Conservation (phyloP, 2,329 filamentous ascomycete genomes). For the Clonostachys byssicola region DNA sequence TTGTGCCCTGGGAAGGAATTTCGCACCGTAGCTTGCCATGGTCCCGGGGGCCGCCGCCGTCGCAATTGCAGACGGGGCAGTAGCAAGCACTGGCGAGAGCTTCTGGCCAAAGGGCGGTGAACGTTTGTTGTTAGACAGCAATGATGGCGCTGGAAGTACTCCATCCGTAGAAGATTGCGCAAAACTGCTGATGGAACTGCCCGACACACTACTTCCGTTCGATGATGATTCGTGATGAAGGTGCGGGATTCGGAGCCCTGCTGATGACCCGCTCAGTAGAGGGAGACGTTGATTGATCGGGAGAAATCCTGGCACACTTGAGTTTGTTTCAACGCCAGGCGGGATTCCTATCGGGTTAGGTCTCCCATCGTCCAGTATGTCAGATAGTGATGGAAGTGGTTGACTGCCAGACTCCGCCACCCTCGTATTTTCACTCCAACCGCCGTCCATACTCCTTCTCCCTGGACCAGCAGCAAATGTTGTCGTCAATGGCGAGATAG, state of each 20-base stretch:
- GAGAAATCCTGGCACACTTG: conserved; percentile 12
- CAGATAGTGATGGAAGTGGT: conserved; percentile 38
- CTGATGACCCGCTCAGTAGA: conserved; percentile 15
- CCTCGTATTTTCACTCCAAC: neutral
- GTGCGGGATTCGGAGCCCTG: conserved; percentile 23
- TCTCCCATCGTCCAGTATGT: conserved; percentile 35
- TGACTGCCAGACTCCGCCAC: neutral
- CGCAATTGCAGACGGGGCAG: conserved; percentile 14
- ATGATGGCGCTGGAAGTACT: conserved; percentile 48
- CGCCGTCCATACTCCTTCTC: neutral
- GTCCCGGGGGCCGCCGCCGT: conserved; percentile 14
- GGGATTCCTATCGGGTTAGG: neutral
- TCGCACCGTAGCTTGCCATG: conserved; percentile 21
- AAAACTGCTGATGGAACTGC: conserved; percentile 23
- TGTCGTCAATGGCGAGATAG: conserved; percentile 34
- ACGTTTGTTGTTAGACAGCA: conserved; percentile 36
- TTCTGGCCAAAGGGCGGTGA: neutral
- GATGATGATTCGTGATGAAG: conserved; percentile 42
- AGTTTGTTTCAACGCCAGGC: neutral
- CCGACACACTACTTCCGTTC: conserved; percentile 33
- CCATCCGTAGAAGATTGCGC: conserved; percentile 42
- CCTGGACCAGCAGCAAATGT: conserved; percentile 25
- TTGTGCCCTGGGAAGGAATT: neutral
- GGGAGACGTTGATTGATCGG: conserved; percentile 20
- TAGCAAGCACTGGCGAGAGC: neutral